A percentile compares a stretch with the other conserved stretches of the same genome.
Conservation (phyloP, 192 early-diverging fungal species). For the Coemansia reversa region DNA sequence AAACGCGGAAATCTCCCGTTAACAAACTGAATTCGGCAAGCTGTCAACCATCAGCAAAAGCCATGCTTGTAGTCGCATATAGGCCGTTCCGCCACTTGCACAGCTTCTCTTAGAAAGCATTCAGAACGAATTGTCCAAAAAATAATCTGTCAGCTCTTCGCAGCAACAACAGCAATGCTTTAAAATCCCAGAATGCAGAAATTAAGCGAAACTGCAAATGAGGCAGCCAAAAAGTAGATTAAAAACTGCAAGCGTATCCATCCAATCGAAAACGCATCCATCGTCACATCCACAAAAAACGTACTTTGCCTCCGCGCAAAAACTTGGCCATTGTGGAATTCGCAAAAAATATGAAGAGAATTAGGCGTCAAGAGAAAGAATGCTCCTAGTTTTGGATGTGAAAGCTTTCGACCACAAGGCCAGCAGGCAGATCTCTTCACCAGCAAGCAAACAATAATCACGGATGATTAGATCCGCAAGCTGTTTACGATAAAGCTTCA, state of each 20-base stretch:
- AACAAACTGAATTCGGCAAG: neutral
- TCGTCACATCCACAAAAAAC: constrained; percentile 19
- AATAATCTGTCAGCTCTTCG: too few relatives aligned
- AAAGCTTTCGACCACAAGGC: neutral
- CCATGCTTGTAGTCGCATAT: neutral
- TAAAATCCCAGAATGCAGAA: neutral
- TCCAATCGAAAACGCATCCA: constrained; percentile 20
- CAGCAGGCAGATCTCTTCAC: neutral
- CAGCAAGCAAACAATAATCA: neutral
- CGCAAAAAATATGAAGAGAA: constrained; percentile 13
- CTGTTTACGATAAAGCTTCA: neutral
- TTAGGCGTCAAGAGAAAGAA: constrained; percentile 28
- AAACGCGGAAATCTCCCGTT: neutral
- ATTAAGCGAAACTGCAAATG: neutral
- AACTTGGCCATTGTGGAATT: constrained; percentile 49
- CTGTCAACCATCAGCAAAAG: neutral
- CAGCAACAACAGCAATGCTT: neutral
- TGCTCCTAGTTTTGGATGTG: constrained; percentile 5
- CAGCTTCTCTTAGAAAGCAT: neutral
- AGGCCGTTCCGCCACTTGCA: neutral
- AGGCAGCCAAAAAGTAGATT: neutral
- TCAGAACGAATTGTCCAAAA: too few relatives aligned
- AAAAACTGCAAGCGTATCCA: constrained; percentile 12
- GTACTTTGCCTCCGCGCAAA: constrained; percentile 51
- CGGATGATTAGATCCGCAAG: neutral